phyloP scores from a whole-genome alignment of 306 rosid species.

The Medicago ruthenica region DNA sequence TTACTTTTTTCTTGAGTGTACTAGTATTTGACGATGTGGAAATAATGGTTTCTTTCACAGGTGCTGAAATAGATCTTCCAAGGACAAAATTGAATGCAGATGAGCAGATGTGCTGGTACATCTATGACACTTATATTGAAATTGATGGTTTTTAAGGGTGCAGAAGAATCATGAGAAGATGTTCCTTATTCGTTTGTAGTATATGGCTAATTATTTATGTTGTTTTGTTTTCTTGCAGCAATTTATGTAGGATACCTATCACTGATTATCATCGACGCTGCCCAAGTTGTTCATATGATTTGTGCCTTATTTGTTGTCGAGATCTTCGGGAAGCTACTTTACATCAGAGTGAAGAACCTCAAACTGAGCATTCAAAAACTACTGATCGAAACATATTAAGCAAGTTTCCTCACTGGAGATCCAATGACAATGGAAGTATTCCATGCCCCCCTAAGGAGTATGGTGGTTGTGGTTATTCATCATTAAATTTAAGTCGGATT shows the following conservation, averaged over 20 bases:
- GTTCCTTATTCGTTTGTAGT: constrained; percentile 28
- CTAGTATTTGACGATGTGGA: constrained; percentile 40
- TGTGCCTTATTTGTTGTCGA: constrained; percentile 86
- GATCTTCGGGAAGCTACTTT: constrained; percentile 79
- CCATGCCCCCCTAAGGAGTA: constrained; percentile 92
- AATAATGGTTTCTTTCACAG: constrained; percentile 55
- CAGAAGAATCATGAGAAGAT: constrained; percentile 17
- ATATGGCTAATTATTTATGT: constrained; percentile 29
- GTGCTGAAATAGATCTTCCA: constrained; percentile 75
- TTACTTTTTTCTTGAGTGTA: constrained; percentile 3
- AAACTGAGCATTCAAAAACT: constrained; percentile 49
- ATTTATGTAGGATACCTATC: constrained; percentile 93
- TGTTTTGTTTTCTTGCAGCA: constrained; percentile 65
- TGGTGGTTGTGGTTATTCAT: constrained; percentile 87
- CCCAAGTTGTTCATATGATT: constrained; percentile 77
- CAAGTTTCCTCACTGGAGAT: constrained; percentile 79
- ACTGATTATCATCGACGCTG: constrained; percentile 96
- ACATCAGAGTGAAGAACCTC: constrained; percentile 48
- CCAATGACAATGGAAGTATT: constrained; percentile 69
- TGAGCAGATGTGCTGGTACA: constrained; percentile 99
- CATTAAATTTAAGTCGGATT: constrained; percentile 81
- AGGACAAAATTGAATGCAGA: constrained; percentile 92
- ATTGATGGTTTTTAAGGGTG: constrained; percentile 36
- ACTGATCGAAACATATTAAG: constrained; percentile 55
- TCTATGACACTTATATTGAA: constrained; percentile 10